phyloP scores from a whole-genome alignment of 139 green algal species.

The Axilococcus clingmanii region DNA sequence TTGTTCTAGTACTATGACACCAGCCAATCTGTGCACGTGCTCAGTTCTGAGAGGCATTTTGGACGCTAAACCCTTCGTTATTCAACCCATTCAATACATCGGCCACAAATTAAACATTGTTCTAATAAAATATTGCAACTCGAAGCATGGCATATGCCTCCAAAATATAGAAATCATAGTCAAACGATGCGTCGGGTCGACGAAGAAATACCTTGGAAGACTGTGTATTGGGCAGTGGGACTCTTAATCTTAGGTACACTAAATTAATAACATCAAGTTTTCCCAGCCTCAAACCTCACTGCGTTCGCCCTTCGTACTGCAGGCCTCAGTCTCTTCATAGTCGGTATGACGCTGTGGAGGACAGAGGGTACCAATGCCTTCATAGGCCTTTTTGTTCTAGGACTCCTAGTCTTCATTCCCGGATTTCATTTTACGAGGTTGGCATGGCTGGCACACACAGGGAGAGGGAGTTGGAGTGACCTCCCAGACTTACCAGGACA shows the following conservation, averaged over 20 bases:
- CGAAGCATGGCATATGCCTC: too few species aligned
- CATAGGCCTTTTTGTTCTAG: conserved; percentile 21
- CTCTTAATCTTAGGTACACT: not conserved
- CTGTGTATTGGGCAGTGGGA: conserved; percentile 1
- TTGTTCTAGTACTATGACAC: not conserved
- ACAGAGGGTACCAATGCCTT: conserved; percentile 18
- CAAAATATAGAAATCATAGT: too few species aligned
- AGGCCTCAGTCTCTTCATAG: conserved; percentile 26
- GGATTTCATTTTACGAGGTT: conserved; percentile 26
- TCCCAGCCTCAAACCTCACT: conserved; percentile 39
- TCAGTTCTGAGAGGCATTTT: not conserved
- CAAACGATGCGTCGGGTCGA: too few species aligned
- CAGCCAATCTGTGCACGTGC: not conserved
- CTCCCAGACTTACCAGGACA: conserved; percentile 17
- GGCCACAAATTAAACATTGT: too few species aligned
- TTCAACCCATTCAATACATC: too few species aligned
- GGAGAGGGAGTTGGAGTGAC: conserved; percentile 9
- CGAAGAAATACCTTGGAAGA: too few species aligned
- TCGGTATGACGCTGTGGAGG: conserved; percentile 21
- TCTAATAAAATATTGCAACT: too few species aligned
- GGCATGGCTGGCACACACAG: conserved; percentile 17
- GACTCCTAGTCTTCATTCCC: conserved; percentile 25
- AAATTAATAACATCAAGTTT: not conserved
- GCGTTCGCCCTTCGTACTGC: not conserved
- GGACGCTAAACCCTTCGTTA: too few species aligned